Evolutionary conservation across 2,329 filamentous ascomycete species (phyloP).

Genomic region (Fusarium marasasianum): DNA sequence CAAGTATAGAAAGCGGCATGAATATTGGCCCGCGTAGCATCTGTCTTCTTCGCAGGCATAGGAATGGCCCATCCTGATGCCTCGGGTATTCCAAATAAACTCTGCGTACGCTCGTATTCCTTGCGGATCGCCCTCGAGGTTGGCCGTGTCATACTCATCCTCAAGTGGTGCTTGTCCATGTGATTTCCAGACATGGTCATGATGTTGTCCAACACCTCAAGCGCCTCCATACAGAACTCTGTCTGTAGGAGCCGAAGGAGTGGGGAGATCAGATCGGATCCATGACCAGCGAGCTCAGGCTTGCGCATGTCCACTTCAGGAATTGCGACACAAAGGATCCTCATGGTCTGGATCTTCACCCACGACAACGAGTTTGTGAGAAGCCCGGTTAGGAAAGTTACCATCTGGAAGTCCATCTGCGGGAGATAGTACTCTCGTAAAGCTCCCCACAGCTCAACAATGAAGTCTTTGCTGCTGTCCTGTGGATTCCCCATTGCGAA

Average conservation of each 20-base stretch:
- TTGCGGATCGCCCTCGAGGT: conserved; percentile 88
- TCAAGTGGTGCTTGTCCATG: conserved; percentile 91
- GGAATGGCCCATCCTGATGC: conserved; percentile 96
- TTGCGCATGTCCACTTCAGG: conserved; percentile 94
- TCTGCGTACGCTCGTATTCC: conserved; percentile 93
- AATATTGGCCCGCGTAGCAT: conserved; percentile 87
- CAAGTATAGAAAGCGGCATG: conserved; percentile 97
- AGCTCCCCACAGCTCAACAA: conserved; percentile 76
- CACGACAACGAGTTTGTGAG: conserved; percentile 88
- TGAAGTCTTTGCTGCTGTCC: conserved; percentile 77
- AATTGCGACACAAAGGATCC: conserved; percentile 84
- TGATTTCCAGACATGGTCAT: conserved; percentile 93
- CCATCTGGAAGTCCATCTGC: conserved; percentile 80
- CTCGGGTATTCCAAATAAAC: conserved; percentile 95
- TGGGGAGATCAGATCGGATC: conserved; percentile 94
- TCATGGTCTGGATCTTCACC: conserved; percentile 94
- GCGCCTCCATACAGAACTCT: conserved; percentile 90
- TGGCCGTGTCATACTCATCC: conserved; percentile 97
- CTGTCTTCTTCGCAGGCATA: conserved; percentile 88
- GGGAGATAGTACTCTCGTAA: conserved; percentile 84
- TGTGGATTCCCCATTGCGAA: conserved; percentile 75
- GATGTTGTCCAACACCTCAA: conserved; percentile 92
- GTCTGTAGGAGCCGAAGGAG: conserved; percentile 89
- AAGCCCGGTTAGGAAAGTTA: conserved; percentile 90
- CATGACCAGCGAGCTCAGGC: conserved; percentile 87